A percentile compares a stretch with the other conserved stretches of the same genome.
phyloP scores from a whole-genome alignment of 2,329 filamentous ascomycete species.

The Verticillium isaacii region DNA sequence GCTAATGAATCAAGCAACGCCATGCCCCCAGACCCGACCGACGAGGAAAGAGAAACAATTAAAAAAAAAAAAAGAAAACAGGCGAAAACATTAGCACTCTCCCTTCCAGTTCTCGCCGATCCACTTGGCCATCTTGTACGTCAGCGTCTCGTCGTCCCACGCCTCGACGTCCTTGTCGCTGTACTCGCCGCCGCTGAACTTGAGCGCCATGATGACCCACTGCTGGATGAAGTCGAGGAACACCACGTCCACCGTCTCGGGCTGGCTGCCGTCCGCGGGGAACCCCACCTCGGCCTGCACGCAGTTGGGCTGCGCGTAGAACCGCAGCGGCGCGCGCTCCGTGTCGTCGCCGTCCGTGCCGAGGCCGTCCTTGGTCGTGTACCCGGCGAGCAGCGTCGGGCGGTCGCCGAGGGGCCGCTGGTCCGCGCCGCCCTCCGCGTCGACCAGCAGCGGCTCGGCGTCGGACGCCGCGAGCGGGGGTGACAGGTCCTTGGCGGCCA shows the following conservation, averaged over 20 bases:
- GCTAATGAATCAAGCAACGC: background rate
- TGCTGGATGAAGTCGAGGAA: slow-evolving; percentile 89
- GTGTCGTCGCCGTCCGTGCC: slow-evolving; percentile 88
- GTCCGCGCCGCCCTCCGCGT: slow-evolving; percentile 18
- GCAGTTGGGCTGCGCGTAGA: slow-evolving; percentile 78
- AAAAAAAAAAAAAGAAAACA: background rate
- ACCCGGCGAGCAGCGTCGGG: slow-evolving; percentile 58
- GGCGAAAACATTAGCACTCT: slow-evolving; percentile 30
- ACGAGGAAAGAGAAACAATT: background rate
- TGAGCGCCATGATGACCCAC: slow-evolving; percentile 72
- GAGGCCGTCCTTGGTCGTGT: slow-evolving; percentile 83
- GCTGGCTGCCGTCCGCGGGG: slow-evolving; percentile 44
- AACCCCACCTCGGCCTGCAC: slow-evolving; percentile 68
- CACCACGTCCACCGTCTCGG: slow-evolving; percentile 76
- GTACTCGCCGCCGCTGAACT: slow-evolving; percentile 51
- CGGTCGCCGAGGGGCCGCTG: slow-evolving; percentile 27
- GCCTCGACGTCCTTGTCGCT: slow-evolving; percentile 38
- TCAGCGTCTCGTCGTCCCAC: slow-evolving; percentile 52
- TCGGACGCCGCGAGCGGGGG: slow-evolving; percentile 4
- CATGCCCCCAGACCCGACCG: background rate
- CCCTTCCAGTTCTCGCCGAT: slow-evolving; percentile 54
- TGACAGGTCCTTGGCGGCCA: slow-evolving; percentile 13
- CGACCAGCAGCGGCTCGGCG: slow-evolving; percentile 20
- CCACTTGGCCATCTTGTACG: slow-evolving; percentile 52
- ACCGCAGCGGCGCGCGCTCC: slow-evolving; percentile 67